Percentiles rank a stretch among this genome's conserved stretches.
phyloP scores from a whole-genome alignment of 1,284 basidiomycete species.

The Cystobasidium sp. region DNA sequence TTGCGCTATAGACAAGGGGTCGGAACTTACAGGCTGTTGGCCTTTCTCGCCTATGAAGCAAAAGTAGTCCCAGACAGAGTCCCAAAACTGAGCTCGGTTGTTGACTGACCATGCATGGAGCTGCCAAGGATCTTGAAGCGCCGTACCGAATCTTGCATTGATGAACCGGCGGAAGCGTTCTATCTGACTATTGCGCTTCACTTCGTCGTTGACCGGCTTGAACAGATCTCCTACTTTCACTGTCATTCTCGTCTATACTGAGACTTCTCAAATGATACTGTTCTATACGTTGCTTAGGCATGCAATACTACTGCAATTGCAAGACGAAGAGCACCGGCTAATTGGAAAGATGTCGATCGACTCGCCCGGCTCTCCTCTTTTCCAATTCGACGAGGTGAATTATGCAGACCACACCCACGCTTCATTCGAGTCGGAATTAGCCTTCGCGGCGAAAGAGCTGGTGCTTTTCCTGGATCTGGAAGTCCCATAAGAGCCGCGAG shows the following conservation, averaged over 20 bases:
- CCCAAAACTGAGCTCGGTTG: constrained; percentile 44
- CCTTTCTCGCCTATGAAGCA: constrained; percentile 46
- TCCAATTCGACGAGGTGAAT: too few relatives aligned
- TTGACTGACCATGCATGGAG: constrained; percentile 44
- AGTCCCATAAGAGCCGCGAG: too few relatives aligned
- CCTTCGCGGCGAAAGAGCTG: too few relatives aligned
- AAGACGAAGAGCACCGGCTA: too few relatives aligned
- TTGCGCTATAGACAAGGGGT: too few relatives aligned
- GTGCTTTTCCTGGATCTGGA: too few relatives aligned
- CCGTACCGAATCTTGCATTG: constrained; percentile 34
- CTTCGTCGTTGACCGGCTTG: neutral
- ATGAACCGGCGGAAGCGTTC: constrained; percentile 46
- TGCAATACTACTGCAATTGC: too few relatives aligned
- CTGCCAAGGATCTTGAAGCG: constrained; percentile 47
- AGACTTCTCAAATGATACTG: neutral
- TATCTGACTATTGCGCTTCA: constrained; percentile 25
- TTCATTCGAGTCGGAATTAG: too few relatives aligned
- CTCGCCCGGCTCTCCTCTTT: too few relatives aligned
- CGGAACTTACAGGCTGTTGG: constrained; percentile 3
- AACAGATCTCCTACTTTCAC: neutral
- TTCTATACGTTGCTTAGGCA: neutral
- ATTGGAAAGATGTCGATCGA: too few relatives aligned
- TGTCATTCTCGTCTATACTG: neutral
- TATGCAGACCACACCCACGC: too few relatives aligned
- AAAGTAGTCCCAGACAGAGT: constrained; percentile 43